Base-by-base conservation (phyloP, 2,329 filamentous ascomycete genomes). In the Nothophoma quercina region DNA sequence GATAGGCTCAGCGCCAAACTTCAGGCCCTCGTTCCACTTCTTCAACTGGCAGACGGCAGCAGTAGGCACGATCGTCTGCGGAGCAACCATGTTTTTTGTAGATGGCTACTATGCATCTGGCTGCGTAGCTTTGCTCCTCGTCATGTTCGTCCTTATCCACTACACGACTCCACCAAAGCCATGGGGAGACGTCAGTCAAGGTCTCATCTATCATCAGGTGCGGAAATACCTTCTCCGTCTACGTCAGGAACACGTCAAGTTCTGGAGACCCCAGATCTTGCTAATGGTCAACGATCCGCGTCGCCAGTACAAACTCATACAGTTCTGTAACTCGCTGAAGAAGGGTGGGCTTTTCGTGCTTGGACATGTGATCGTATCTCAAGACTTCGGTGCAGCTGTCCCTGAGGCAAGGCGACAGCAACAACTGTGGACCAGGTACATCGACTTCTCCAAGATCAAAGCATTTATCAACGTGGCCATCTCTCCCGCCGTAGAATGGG, bases 151-250 rank as follows among this genome's bases (percentile, higher is more conserved):
- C 13, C 76, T 96, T 26, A 95, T 96, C 22, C 91, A 96, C 67
- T 96, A 93, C 62, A 87, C 88, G 0, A 89, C 88, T 25, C 90
- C 90, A 1, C 91, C 91, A 0, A 96, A 96, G 68, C 85, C 88
- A 28, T 96, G 91, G 91, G 91, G 91, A 1, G 91, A 96, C 71
- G 91, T 96, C 15, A 93, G 89, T 7, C 91, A 96, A 65, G 93
- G 90, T 64, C 77, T 96, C 55, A 96, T 96, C 36, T 96, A 96
- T 67, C 85, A 88, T 58, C 91, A 96, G 76, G 91, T 96, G 12
- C 84, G 91, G 54, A 96, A 96, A 65, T 96, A 96, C 67, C 76
- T 96, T 23, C 78, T 96, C 23, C 85, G 91, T n/a, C 78, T 96
- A 23, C 87, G 86, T 41, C 90, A 91, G 28, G 91, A 96, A 64